phyloP scores from a whole-genome alignment of 1,284 basidiomycete genomes.

The Rhodotorula sp. region DNA sequence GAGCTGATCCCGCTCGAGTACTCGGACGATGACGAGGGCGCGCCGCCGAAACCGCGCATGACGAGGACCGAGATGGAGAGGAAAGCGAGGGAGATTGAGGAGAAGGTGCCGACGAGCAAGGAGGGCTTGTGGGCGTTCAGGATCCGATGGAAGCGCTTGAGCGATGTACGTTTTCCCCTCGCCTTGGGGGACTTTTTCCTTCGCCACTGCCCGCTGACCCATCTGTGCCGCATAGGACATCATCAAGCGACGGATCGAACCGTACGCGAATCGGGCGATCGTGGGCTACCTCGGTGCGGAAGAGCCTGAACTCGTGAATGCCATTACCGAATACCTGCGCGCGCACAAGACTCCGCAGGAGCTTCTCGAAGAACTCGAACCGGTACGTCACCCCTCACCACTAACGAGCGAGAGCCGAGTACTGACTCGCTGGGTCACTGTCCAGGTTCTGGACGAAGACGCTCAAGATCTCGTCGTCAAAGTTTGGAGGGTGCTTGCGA shows the following conservation, averaged over 20 bases:
- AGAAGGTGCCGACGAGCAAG: slow-evolving; percentile 42
- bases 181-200: no score
- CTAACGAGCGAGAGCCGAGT: no score
- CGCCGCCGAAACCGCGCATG: slow-evolving; percentile 28
- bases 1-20: slow-evolving; percentile 46
- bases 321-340: slow-evolving; percentile 45
- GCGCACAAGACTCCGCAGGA: slow-evolving; percentile 43
- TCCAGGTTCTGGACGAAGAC: slow-evolving; percentile 45
- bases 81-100: slow-evolving; percentile 43
- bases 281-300: slow-evolving; percentile 46
- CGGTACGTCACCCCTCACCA: slow-evolving; percentile 34
- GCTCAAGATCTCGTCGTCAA: slow-evolving; percentile 44
- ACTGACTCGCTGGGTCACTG: not conserved
- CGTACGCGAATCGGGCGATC: slow-evolving; percentile 44
- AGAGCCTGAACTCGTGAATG: slow-evolving; percentile 46
- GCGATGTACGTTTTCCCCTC: slow-evolving; percentile 39
- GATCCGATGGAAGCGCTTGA: slow-evolving; percentile 43
- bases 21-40: slow-evolving; percentile 43
- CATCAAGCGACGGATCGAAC: slow-evolving; percentile 42
- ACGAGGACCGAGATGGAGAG: slow-evolving; percentile 30
- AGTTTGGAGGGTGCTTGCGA: slow-evolving; percentile 32
- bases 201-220: not conserved
- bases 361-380: slow-evolving; percentile 47
- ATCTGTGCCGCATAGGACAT: slow-evolving; percentile 35
- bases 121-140: slow-evolving; percentile 41